Evolutionary conservation across 2,329 filamentous ascomycete species (phyloP), one percentile per base, ranked within the genome.

Genomic region (Cladorrhinum sp.): DNA sequence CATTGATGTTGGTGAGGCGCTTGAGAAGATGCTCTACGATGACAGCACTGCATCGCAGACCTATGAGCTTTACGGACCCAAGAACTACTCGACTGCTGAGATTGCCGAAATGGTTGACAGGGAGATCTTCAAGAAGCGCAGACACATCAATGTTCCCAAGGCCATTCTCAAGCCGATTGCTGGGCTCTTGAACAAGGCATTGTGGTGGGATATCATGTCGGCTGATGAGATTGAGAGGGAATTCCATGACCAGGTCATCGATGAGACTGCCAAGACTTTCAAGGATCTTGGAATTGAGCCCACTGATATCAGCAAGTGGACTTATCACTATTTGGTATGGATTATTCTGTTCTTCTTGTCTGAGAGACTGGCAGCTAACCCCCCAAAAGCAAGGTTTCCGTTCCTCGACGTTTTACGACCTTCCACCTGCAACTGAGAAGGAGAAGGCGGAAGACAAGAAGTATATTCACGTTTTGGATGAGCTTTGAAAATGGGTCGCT

Each of bases 371-470:
- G 69, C 46, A 23, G 62, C 67, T 73, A 62, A 73, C 67, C 18
- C 60, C 60, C 28, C 49, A 67, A 67, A 69, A 94, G 91, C 90
- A 96, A 90, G 89, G 87, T 75, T 97, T 91, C 82, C 89, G 95
- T 73, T 94, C 90, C 77, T 85, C 89, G 61, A 85, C 87, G 71
- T 95, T 88, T 84, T 96, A 96, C 77, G 94, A 99, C 74, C 83
- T 98, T 67, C 95, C 95, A 55, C 94, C 95, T 54, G 88, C 94
- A 71, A 97, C 94, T 33, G 94, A 97, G 80, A 90, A 89, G 76
- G 95, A 99, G 83, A 95, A 88, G 84, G 84, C 85, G 70, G 93
- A 98, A 76, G 93, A 98, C 78, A 95, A 88, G 85, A 95, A 97
- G 82, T 99, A 96, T 76, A 80, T 98, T 75, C 95, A 99, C 76